Percentiles rank a stretch among this genome's conserved stretches.
These are phyloP conservation scores for Globisporangium viniferum DNA, from an alignment of 352 stramenopile genomes.

Conservation along the genomic window DNA sequence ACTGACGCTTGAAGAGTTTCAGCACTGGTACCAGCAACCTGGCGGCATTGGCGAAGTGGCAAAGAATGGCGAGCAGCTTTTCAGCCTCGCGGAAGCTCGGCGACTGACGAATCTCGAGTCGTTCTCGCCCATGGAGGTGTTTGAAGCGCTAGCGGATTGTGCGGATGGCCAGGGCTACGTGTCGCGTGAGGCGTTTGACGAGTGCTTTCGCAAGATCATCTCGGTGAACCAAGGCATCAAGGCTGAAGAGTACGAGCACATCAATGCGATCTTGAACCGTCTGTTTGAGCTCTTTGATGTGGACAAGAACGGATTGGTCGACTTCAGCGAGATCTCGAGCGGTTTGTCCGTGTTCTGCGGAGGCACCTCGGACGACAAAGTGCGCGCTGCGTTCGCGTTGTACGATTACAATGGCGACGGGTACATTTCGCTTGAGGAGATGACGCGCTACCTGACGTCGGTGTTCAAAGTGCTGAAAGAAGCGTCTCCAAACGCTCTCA, in stretches of 20 bases:
- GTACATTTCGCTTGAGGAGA: conserved; percentile 81
- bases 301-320: conserved; percentile 82
- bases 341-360: conserved; percentile 85
- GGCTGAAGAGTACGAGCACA: conserved; percentile 49
- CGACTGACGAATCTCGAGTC: conserved; percentile 76
- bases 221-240: conserved; percentile 49
- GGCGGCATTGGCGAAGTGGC: conserved; percentile 70
- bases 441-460: conserved; percentile 82
- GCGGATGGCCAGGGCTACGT: conserved; percentile 72
- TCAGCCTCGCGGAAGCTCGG: conserved; percentile 65
- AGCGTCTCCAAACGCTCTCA: conserved; percentile 44
- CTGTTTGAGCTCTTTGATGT: conserved; percentile 84
- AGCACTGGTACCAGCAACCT: conserved; percentile 80
- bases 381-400: conserved; percentile 70
- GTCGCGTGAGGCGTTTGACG: conserved; percentile 66
- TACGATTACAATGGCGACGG: conserved; percentile 87
- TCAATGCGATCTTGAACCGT: conserved; percentile 71
- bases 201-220: conserved; percentile 77
- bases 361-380: conserved; percentile 72
- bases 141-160: conserved; percentile 67
- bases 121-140: conserved; percentile 75
- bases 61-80: conserved; percentile 77
- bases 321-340: conserved; percentile 85
- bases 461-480: conserved; percentile 85
- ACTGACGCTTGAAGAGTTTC: conserved; percentile 83